These are phyloP conservation scores for Apiospora aurea DNA, from an alignment of 2,329 filamentous ascomycete genomes.

Conservation along the genomic window DNA sequence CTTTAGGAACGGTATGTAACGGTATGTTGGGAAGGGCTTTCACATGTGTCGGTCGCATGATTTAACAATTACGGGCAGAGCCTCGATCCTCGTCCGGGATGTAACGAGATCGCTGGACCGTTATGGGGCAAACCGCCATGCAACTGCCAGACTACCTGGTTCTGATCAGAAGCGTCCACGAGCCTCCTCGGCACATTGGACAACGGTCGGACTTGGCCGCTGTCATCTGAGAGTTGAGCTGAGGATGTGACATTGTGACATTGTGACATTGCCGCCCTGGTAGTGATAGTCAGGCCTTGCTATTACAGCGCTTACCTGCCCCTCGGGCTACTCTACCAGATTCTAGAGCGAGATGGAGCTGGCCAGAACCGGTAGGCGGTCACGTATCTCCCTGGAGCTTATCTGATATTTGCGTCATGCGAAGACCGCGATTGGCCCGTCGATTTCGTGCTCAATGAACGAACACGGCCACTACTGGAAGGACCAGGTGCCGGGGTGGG, in stretches of 20 bases:
- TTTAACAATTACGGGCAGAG: conserved; percentile 11
- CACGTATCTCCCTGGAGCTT: background rate
- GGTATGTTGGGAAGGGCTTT: background rate
- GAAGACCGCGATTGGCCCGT: background rate
- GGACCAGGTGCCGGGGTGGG: background rate
- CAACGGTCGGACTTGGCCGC: conserved; percentile 16
- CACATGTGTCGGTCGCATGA: conserved; percentile 20
- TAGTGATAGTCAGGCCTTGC: background rate
- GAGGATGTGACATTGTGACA: background rate
- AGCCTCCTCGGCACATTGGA: conserved; percentile 14
- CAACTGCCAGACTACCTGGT: conserved; percentile 1
- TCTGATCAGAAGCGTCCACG: conserved; percentile 3
- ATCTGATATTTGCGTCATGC: conserved; percentile 15
- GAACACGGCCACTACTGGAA: background rate
- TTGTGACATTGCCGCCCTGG: background rate
- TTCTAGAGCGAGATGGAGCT: background rate
- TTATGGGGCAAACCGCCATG: conserved; percentile 5
- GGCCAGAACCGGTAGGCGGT: conserved; percentile 4
- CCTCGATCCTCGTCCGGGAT: conserved; percentile 16
- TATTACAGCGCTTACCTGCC: background rate
- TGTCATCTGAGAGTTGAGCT: conserved; percentile 14
- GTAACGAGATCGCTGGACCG: conserved; percentile 17
- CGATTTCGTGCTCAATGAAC: background rate
- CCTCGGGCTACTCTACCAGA: background rate
- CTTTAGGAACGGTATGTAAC: conserved; percentile 8